These are phyloP conservation scores for Cucurbitaria berberidis DNA, from an alignment of 2,329 filamentous ascomycete species.

Conservation along the genomic window DNA sequence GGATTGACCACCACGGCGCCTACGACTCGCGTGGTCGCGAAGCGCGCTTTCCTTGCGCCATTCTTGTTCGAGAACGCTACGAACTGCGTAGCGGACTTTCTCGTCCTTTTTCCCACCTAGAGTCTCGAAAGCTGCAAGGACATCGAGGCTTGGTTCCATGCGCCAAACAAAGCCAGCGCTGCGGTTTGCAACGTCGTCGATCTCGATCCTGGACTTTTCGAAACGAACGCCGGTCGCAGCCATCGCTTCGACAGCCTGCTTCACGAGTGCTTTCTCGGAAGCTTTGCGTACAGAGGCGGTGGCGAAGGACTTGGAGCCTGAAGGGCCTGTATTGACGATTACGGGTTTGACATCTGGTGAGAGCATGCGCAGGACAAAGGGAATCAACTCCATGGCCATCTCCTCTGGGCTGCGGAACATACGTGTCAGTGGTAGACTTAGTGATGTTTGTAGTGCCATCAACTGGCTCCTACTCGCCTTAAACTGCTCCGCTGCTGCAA, in stretches of 20 bases:
- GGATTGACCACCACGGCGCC: slow-evolving; percentile 54
- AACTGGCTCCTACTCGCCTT: slow-evolving; percentile 80
- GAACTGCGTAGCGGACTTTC: slow-evolving; percentile 87
- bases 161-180: slow-evolving; percentile 80
- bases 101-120: slow-evolving; percentile 64
- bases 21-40: slow-evolving; percentile 69
- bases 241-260: slow-evolving; percentile 80
- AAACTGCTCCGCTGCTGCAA: slow-evolving; percentile 76
- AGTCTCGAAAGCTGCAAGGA: slow-evolving; percentile 76
- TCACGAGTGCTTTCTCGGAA: slow-evolving; percentile 79
- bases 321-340: slow-evolving; percentile 68
- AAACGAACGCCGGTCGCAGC: slow-evolving; percentile 81
- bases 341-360: slow-evolving; percentile 92
- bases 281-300: slow-evolving; percentile 89
- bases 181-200: slow-evolving; percentile 58
- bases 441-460: slow-evolving; percentile 72
- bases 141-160: slow-evolving; percentile 92
- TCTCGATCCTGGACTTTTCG: slow-evolving; percentile 80
- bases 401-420: slow-evolving; percentile 80
- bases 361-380: slow-evolving; percentile 82
- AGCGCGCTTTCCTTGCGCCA: slow-evolving; percentile 74
- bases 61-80: slow-evolving; percentile 92
- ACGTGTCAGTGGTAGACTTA: slow-evolving; percentile 74
- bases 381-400: slow-evolving; percentile 81
- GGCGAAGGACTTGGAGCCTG: slow-evolving; percentile 52